Base-by-base conservation (phyloP, 441 rosid species). In the Kokia cookei region DNA sequence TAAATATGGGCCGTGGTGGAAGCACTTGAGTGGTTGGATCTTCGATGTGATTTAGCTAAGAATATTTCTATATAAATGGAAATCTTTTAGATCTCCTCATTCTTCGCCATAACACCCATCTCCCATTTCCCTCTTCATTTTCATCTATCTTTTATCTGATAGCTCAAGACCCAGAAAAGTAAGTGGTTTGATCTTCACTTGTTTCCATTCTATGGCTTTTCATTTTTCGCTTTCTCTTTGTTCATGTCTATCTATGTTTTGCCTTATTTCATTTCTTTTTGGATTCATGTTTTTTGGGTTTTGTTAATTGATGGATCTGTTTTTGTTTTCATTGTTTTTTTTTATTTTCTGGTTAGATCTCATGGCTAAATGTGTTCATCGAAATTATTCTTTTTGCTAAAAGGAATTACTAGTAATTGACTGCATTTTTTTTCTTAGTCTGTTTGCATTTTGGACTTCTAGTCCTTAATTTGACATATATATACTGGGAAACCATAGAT, bases 121-220 rank as follows among this genome's bases (percentile, higher is more conserved):
- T 19, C 22, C 22, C 22, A 51, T 66, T 0, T 66, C 7, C 8
- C 6, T 26, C 58, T 37, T 22, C 60, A 8, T 10, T 1, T 55
- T 60, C 61, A 48, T 54, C 29, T 61, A 22, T 7, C 50, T 57
- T 65, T 73, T 51, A 73, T 72, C 79, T 35, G 15, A 42, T 37
- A 73, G 8, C 35, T 62, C 42, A 35, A 64, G 4, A 48, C 54
- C 8, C 76, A 50, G 10, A 24, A 54, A 78, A 85, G 87, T 84
- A 76, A 69, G 12, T 26, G 12, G 65, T 26, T 26, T 15, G 62
- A 61, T 67, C 69, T 59, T 11, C 40, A 12, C 62, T 54, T 43
- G 70, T 42, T 54, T 78, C 11, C 32, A 22, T 67, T 48, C 27
- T 26, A 57, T 45, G 9, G 8, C 1, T 7, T 53, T 53, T 53